Conservation (phyloP, 2,329 filamentous ascomycete genomes). For the Scopulariopsis brevicaulis region DNA sequence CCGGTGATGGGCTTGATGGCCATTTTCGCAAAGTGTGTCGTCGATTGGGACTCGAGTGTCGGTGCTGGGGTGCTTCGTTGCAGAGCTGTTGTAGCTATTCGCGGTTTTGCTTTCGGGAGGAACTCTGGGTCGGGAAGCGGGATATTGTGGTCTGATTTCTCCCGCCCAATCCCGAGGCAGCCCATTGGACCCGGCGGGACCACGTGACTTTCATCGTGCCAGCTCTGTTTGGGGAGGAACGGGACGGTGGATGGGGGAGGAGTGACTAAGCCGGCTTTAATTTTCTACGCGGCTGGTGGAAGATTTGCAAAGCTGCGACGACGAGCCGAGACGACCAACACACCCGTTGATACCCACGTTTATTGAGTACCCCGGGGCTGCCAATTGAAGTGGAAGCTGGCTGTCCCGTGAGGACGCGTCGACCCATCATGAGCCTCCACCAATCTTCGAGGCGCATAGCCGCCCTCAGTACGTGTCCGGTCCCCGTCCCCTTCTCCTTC, state of each 20-base stretch:
- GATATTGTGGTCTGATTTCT: conserved; percentile 5
- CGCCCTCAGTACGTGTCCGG: conserved; percentile 1
- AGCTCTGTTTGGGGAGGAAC: background rate
- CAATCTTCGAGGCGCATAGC: conserved; percentile 1
- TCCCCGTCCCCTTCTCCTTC: background rate
- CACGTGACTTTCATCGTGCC: background rate
- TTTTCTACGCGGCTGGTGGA: background rate
- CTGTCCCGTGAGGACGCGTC: background rate
- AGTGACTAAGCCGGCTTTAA: conserved; percentile 1
- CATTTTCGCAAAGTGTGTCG: conserved; percentile 26
- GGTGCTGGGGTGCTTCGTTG: background rate
- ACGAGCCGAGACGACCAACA: background rate
- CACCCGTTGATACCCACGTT: background rate
- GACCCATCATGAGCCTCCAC: conserved; percentile 3
- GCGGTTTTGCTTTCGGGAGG: background rate
- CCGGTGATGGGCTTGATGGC: conserved; percentile 47
- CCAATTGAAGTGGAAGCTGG: background rate
- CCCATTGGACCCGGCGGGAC: background rate
- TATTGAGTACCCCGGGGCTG: background rate
- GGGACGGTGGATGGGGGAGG: background rate
- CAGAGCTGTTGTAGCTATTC: background rate
- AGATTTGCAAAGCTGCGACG: background rate
- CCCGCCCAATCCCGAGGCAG: background rate
- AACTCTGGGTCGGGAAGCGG: background rate
- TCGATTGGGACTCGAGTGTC: background rate